Base-by-base conservation (phyloP, 1,284 basidiomycete species). In the Puccinia hordei region DNA sequence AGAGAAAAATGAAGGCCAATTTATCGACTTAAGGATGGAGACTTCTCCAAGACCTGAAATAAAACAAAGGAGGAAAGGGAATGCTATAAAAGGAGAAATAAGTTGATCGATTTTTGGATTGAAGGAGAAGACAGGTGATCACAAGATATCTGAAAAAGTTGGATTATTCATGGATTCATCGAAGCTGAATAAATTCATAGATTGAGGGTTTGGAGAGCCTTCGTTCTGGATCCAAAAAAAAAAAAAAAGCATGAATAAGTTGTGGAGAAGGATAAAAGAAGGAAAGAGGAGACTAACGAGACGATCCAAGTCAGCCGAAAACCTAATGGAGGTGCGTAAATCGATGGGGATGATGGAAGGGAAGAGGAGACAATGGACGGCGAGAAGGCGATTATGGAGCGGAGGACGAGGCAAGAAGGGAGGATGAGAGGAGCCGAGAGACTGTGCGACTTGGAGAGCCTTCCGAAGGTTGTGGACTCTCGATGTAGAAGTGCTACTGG, bases 301-400 rank as follows among this genome's bases (percentile, higher is more conserved):
- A 38, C 53, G 65, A 10, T 57, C 33, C 15, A 78, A 33, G 27
- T 78, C 66, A 10, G 30, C 19, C 5, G 30, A 30, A n/a, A 78
- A 78, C 22, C 76, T 30, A 44, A 78, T 38, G 0, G 65, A 78
- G 24, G 65, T 51, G 17, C 17, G 61, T n/a, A 78, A 59, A 61
- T 78, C 76, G 30, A 78, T 38, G 22, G 76, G 76, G 15, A 78
- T 46, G 33, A 71, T 9, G 12, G 35, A 69, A 44, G 76, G 76
- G 27, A 78, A 78, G 51, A 78, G 22, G 2, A 78, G 30, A 44
- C 65, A 78, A 71, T 78, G 30, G 10, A 71, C 66, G 17, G 76
- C 33, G 22, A 77, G 49, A 22, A 13, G 69, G 30, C 53, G 51
- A 27, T 9, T 22, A 13, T n/a, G n/a, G 57, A 33, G 57, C 57